These are phyloP conservation scores for Rhizopogon roseolus DNA, from an alignment of 768 basidiomycete genomes.

Conservation along the genomic window DNA sequence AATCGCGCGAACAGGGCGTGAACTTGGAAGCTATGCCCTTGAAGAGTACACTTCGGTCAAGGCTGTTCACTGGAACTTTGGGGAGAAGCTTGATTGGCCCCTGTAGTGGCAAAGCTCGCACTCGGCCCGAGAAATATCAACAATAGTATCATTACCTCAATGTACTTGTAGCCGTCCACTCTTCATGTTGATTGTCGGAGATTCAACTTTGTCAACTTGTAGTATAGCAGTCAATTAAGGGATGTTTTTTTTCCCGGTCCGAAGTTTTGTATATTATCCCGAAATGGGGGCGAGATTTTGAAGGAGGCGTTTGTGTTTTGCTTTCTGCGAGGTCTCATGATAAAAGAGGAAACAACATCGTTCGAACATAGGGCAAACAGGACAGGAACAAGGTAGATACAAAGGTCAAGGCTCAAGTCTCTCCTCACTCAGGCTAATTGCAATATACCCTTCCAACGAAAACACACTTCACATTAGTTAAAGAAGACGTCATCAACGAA, in stretches of 20 bases:
- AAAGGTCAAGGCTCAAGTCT: neutral
- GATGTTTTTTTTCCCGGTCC: neutral
- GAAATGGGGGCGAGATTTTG: neutral
- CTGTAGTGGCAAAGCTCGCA: slow-evolving; percentile 32
- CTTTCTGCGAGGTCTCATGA: neutral
- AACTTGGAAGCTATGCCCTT: slow-evolving; percentile 81
- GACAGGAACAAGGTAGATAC: neutral
- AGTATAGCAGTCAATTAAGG: neutral
- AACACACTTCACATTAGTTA: neutral
- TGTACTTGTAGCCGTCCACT: neutral
- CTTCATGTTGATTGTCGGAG: too few relatives aligned
- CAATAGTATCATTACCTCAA: neutral
- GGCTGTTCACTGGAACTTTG: slow-evolving; percentile 86
- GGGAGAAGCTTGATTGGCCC: slow-evolving; percentile 77
- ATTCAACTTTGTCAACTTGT: neutral
- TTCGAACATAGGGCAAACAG: neutral
- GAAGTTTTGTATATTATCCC: too few relatives aligned
- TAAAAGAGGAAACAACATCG: neutral
- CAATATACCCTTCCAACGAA: neutral
- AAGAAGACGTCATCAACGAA: neutral
- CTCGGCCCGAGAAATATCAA: neutral
- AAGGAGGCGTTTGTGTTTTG: neutral
- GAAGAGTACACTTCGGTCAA: slow-evolving; percentile 82
- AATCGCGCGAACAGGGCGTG: slow-evolving; percentile 55
- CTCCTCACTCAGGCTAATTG: neutral